These are phyloP conservation scores for Mycena polygramma DNA, from an alignment of 768 basidiomycete genomes.

Conservation along the genomic window DNA sequence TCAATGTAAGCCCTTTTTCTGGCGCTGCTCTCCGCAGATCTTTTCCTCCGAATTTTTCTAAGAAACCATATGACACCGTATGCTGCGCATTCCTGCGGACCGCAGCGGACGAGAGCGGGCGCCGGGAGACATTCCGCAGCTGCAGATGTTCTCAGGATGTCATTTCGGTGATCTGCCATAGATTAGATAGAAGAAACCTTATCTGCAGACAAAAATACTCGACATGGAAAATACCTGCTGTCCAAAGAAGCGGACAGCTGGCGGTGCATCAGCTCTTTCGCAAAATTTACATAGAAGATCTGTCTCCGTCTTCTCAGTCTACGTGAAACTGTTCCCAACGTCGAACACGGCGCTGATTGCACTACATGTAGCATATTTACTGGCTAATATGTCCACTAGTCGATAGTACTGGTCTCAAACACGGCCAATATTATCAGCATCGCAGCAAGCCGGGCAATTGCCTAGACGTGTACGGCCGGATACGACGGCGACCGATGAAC, in stretches of 20 bases:
- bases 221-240: not conserved
- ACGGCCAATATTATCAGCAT: no score
- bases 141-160: not conserved
- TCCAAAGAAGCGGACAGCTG: not conserved
- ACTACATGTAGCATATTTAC: not conserved
- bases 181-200: constrained; percentile 2
- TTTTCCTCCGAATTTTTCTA: no score
- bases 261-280: not conserved
- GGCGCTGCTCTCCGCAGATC: no score
- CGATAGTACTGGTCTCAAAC: no score
- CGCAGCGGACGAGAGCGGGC: not conserved
- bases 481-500: no score
- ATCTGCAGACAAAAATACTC: not conserved
- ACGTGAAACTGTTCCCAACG: not conserved
- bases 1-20: no score
- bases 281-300: not conserved
- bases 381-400: no score
- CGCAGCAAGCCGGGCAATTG: no score
- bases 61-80: no score
- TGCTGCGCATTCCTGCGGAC: no score
- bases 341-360: not conserved
- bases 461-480: no score
- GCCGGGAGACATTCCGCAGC: constrained; percentile 3
- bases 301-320: not conserved
- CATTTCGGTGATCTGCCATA: not conserved